Evolutionary conservation across 2,329 filamentous ascomycete genomes (phyloP).

Genomic region (Colletotrichum sansevieriae): DNA sequence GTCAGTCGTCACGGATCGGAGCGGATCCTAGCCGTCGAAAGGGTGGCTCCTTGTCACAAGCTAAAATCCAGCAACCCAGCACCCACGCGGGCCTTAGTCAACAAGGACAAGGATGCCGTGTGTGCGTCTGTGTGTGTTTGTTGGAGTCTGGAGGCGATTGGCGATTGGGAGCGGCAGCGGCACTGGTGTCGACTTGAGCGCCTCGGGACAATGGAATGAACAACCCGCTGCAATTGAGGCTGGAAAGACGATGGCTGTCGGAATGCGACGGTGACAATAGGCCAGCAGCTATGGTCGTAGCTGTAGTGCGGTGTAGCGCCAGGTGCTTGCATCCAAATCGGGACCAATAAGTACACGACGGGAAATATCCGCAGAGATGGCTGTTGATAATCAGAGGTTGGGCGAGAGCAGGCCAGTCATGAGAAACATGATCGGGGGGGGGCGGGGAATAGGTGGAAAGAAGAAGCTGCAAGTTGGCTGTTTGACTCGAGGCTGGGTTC

Average conservation of each 20-base stretch:
- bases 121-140: slow-evolving; percentile 1
- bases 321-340: no score
- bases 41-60: slow-evolving; percentile 40
- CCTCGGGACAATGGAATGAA: slow-evolving; percentile 1
- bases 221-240: neutral
- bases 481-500: neutral
- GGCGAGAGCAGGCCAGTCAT: no score
- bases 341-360: no score
- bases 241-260: neutral
- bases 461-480: neutral
- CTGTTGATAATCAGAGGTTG: no score
- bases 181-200: neutral
- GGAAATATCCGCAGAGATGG: no score
- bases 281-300: neutral
- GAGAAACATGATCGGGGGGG: neutral
- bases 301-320: slow-evolving; percentile 6
- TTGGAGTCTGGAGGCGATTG: neutral
- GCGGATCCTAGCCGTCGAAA: slow-evolving; percentile 27
- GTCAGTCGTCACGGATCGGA: slow-evolving; percentile 34
- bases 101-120: slow-evolving; percentile 24
- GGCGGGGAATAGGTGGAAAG: neutral
- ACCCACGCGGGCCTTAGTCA: slow-evolving; percentile 36
- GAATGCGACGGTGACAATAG: neutral
- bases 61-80: slow-evolving; percentile 31
- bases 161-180: neutral